These are phyloP conservation scores for Hura crepitans DNA, from an alignment of 441 rosid genomes.

Conservation along the genomic window DNA sequence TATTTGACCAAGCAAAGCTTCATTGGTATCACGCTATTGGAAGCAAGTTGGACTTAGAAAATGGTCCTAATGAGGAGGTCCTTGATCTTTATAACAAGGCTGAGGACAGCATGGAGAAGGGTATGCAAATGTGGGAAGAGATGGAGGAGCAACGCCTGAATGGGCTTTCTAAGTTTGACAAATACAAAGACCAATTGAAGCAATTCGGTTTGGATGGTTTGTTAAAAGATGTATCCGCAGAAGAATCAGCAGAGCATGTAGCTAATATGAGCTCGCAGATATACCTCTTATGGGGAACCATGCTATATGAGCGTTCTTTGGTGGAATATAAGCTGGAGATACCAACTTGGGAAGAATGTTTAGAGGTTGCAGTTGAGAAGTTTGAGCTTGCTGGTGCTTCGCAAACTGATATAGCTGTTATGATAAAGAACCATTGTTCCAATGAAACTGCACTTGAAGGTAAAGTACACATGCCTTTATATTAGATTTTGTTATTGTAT, in stretches of 20 bases:
- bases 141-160: conserved; percentile 61
- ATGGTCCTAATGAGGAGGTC: conserved; percentile 64
- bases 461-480: conserved; percentile 28
- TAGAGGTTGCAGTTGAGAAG: conserved; percentile 90
- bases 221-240: conserved; percentile 46
- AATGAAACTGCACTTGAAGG: conserved; percentile 73
- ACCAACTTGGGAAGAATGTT: conserved; percentile 91
- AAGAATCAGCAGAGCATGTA: conserved; percentile 70
- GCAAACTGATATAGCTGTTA: conserved; percentile 79
- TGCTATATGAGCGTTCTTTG: conserved; percentile 85
- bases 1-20: conserved; percentile 89
- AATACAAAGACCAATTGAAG: conserved; percentile 46
- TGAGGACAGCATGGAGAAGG: conserved; percentile 84
- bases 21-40: conserved; percentile 83
- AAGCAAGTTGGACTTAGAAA: conserved; percentile 54
- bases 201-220: conserved; percentile 63
- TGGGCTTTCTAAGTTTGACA: conserved; percentile 58
- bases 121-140: conserved; percentile 95
- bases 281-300: conserved; percentile 85
- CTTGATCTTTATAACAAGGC: conserved; percentile 81
- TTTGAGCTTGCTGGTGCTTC: conserved; percentile 97
- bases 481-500: neutral
- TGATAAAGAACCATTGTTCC: conserved; percentile 93
- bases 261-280: conserved; percentile 82
- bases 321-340: conserved; percentile 78